Evolutionary conservation across 2,329 filamentous ascomycete genomes (phyloP).

Genomic region (Setomelanomma holmii): DNA sequence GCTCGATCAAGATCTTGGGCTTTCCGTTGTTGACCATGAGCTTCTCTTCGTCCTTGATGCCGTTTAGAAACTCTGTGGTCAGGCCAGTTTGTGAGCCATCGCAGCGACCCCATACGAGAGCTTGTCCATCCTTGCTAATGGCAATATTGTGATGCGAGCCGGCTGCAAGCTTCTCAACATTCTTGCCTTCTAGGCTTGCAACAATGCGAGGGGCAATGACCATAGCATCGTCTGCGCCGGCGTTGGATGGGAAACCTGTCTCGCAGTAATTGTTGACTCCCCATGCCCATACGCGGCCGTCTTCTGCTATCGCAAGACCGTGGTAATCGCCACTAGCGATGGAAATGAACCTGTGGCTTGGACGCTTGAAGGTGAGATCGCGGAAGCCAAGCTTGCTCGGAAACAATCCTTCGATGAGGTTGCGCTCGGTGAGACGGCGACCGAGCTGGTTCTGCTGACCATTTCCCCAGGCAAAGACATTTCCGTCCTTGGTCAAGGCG

Average conservation of each 20-base stretch:
- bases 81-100: slow-evolving; percentile 64
- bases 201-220: slow-evolving; percentile 73
- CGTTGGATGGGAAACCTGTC: slow-evolving; percentile 70
- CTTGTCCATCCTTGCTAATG: slow-evolving; percentile 60
- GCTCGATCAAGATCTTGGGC: slow-evolving; percentile 75
- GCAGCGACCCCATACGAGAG: slow-evolving; percentile 66
- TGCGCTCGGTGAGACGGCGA: slow-evolving; percentile 67
- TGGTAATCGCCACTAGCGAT: slow-evolving; percentile 79
- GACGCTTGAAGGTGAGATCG: slow-evolving; percentile 37
- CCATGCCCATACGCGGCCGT: slow-evolving; percentile 78
- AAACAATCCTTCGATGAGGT: slow-evolving; percentile 60
- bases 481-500: slow-evolving; percentile 69
- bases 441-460: slow-evolving; percentile 76
- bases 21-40: slow-evolving; percentile 63
- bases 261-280: slow-evolving; percentile 88
- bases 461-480: slow-evolving; percentile 74
- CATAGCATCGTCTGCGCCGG: slow-evolving; percentile 72
- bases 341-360: slow-evolving; percentile 63
- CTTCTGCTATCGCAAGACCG: slow-evolving; percentile 75
- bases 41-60: slow-evolving; percentile 48
- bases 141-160: slow-evolving; percentile 77
- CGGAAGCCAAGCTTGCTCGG: slow-evolving; percentile 66
- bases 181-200: slow-evolving; percentile 66
- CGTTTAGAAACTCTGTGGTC: slow-evolving; percentile 33
- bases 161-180: slow-evolving; percentile 73